Evolutionary conservation across 805 yeast genomes (phyloP), one percentile per base, ranked within the genome.

Genomic region (Kuraishia cidri): DNA sequence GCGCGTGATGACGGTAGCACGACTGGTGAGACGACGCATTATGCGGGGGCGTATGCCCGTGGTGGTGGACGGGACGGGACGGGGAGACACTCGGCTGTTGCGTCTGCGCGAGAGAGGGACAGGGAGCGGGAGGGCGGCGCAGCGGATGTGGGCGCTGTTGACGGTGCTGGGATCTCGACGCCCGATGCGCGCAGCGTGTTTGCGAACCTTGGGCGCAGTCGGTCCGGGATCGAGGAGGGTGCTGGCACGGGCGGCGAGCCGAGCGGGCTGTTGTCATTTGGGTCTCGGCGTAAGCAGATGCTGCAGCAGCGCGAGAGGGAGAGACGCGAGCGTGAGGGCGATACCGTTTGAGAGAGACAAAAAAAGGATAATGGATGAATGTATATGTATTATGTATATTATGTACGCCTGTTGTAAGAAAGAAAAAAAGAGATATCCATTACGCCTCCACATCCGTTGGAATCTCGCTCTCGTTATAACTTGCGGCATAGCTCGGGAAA

Each of bases 401-500:
- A n/a, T n/a, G n/a, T n/a, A n/a, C n/a, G n/a, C n/a, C n/a, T n/a
- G n/a, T n/a, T n/a, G n/a, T n/a, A n/a, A n/a, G n/a, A n/a, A n/a
- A n/a, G n/a, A n/a, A n/a, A n/a, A n/a, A 20, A 20, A 20, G 9
- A 10, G 23, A 7, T 20, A 7, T 10, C 23, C 23, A 7, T 29
- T 8, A 18, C 4, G 13, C 18, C 21, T 42, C 47, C 19, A 41
- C 39, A 26, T 48, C 52, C 8, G 47, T 41, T 11, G 40, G 36
- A n/a, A 37, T 42, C 34, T 52, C 58, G 36, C 58, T 53, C 23
- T 53, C 58, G 34, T 46, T 45, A 27, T 48, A 35, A 36, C 59
- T 54, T 25, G 50, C 50, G 13, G 50, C 50, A 37, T 50, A 49
- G 33, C 55, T 50, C 14, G 54, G 54, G 26, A 53, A 38, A 24